These are phyloP conservation scores for Venturia aucupariae DNA, from an alignment of 2,329 filamentous ascomycete genomes.

Conservation along the genomic window DNA sequence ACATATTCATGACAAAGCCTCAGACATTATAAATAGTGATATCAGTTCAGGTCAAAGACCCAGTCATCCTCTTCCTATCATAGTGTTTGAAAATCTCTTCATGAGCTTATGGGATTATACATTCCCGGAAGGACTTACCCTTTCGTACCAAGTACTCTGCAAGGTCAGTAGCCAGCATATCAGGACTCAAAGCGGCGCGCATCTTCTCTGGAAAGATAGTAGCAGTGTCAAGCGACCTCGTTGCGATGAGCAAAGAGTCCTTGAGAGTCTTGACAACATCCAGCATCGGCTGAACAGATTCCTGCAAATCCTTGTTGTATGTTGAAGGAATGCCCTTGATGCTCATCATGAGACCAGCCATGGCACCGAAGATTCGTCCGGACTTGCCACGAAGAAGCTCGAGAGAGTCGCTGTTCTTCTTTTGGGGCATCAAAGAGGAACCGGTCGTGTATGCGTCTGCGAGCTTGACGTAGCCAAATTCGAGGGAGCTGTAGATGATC, in stretches of 20 bases:
- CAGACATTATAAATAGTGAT: not conserved
- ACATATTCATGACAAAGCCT: not conserved
- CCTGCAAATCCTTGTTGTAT: slow-evolving; percentile 91
- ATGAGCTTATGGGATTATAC: not conserved
- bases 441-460: slow-evolving; percentile 76
- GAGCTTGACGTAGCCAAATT: slow-evolving; percentile 67
- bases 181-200: slow-evolving; percentile 66
- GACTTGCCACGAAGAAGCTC: slow-evolving; percentile 69
- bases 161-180: slow-evolving; percentile 71
- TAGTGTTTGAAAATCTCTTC: slow-evolving; percentile 6
- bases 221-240: slow-evolving; percentile 68
- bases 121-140: slow-evolving; percentile 21
- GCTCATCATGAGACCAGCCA: slow-evolving; percentile 71
- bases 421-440: slow-evolving; percentile 70
- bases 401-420: slow-evolving; percentile 72
- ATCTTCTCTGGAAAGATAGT: slow-evolving; percentile 64
- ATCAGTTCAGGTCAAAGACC: not conserved
- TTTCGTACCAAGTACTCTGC: slow-evolving; percentile 56
- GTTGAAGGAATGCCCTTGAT: slow-evolving; percentile 68
- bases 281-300: slow-evolving; percentile 76
- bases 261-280: slow-evolving; percentile 73
- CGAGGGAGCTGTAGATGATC: slow-evolving; percentile 69
- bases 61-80: slow-evolving; percentile 5
- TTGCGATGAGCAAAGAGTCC: slow-evolving; percentile 75
- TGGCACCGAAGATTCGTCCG: slow-evolving; percentile 69